These are phyloP conservation scores for Endoconidiophora laricicola DNA, from an alignment of 2,329 filamentous ascomycete genomes.

Conservation along the genomic window DNA sequence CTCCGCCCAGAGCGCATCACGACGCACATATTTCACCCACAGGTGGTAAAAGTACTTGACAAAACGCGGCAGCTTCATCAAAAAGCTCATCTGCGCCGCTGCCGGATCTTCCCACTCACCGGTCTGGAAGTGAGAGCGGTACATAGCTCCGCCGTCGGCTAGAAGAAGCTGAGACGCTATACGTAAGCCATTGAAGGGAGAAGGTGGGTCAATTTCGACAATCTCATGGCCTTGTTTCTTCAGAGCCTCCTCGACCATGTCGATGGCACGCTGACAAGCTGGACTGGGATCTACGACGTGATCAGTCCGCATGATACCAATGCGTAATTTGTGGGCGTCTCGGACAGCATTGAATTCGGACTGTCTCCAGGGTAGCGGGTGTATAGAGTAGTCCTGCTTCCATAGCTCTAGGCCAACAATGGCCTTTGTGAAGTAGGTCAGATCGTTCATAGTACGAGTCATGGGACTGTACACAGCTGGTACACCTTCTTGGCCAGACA, in stretches of 20 bases:
- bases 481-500: slow-evolving; percentile 84
- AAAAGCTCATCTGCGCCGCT: slow-evolving; percentile 54
- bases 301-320: slow-evolving; percentile 66
- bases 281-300: slow-evolving; percentile 75
- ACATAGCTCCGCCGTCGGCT: slow-evolving; percentile 67
- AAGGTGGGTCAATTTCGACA: slow-evolving; percentile 43
- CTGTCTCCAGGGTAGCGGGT: slow-evolving; percentile 65
- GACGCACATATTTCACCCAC: slow-evolving; percentile 69
- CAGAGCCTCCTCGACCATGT: slow-evolving; percentile 53
- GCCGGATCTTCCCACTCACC: slow-evolving; percentile 71
- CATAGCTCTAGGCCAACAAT: slow-evolving; percentile 72
- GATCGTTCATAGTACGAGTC: slow-evolving; percentile 67
- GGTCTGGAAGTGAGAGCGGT: slow-evolving; percentile 56
- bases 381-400: slow-evolving; percentile 74
- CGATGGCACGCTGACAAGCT: slow-evolving; percentile 61
- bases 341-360: slow-evolving; percentile 41
- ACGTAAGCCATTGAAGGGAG: slow-evolving; percentile 57
- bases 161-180: slow-evolving; percentile 70
- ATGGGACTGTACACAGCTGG: slow-evolving; percentile 84
- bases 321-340: slow-evolving; percentile 45
- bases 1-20: slow-evolving; percentile 63
- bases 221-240: slow-evolving; percentile 60
- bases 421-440: slow-evolving; percentile 67
- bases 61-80: slow-evolving; percentile 56
- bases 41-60: slow-evolving; percentile 76